A percentile compares a stretch with the other conserved stretches of the same genome.
phyloP scores from a whole-genome alignment of 768 basidiomycete genomes.

The Rhodotorula graminis region DNA sequence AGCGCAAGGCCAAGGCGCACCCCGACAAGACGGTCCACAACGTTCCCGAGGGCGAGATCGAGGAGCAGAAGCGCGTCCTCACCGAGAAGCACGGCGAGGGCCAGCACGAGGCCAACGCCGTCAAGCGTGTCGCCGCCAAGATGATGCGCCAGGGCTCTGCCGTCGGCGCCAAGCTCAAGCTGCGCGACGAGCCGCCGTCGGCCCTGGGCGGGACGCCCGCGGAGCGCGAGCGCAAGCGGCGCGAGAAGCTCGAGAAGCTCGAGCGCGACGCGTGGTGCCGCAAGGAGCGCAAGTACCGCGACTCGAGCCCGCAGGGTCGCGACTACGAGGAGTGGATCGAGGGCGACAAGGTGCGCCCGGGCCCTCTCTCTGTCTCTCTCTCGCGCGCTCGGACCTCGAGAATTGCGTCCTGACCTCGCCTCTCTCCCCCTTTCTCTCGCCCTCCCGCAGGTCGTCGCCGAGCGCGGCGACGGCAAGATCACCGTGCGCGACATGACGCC shows the following conservation, averaged over 20 bases:
- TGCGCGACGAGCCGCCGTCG: constrained; percentile 1
- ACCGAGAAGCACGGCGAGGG: constrained; percentile 22
- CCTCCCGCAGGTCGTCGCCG: constrained; percentile 20
- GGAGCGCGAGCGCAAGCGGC: constrained; percentile 20
- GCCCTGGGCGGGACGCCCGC: constrained; percentile 8
- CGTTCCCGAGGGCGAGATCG: constrained; percentile 15
- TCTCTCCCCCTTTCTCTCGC: no score
- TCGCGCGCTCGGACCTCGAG: background rate
- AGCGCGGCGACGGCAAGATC: constrained; percentile 15
- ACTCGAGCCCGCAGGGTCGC: constrained; percentile 17
- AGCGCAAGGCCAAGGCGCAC: constrained; percentile 1
- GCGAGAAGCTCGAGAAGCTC: constrained; percentile 36
- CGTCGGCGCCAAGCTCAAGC: constrained; percentile 1
- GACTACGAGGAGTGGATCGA: constrained; percentile 14
- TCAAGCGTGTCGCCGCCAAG: constrained; percentile 23
- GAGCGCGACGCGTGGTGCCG: constrained; percentile 36
- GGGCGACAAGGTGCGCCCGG: constrained; percentile 18
- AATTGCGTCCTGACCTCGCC: no score
- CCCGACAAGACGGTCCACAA: background rate
- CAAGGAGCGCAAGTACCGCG: constrained; percentile 31
- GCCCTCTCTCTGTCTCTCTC: background rate
- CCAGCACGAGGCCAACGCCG: constrained; percentile 23
- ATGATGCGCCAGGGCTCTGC: constrained; percentile 16
- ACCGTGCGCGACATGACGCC: constrained; percentile 24
- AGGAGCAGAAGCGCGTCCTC: constrained; percentile 11